Evolutionary conservation across 2,329 filamentous ascomycete genomes (phyloP).

Genomic region (Talaromyces rugulosus): DNA sequence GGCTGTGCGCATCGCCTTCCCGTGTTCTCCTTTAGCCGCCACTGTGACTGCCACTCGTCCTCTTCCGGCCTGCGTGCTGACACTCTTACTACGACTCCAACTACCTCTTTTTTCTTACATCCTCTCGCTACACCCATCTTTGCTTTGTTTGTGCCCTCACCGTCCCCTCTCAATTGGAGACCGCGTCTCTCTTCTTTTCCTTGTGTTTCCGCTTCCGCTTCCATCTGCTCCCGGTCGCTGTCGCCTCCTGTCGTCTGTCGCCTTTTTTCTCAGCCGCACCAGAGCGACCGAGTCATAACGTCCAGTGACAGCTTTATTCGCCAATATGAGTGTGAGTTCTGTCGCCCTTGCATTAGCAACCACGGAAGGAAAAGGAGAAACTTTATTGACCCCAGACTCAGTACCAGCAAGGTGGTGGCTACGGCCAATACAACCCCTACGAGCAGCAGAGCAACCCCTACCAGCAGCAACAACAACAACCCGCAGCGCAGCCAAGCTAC

Average conservation of each 20-base stretch:
- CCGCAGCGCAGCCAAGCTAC: conserved; percentile 15
- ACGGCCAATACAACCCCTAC: conserved; percentile 56
- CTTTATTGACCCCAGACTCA: not conserved
- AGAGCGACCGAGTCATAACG: not conserved
- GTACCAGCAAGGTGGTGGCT: conserved; percentile 38
- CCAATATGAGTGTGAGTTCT: conserved; percentile 12
- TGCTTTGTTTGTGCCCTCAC: not conserved
- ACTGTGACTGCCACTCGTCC: not conserved
- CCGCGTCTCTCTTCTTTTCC: not conserved
- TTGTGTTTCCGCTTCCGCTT: not conserved
- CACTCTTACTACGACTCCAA: not conserved
- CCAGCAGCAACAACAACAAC: conserved; percentile 19
- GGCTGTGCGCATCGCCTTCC: not conserved
- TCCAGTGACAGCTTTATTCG: not conserved
- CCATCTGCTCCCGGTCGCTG: conserved; percentile 7
- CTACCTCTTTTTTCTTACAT: not conserved
- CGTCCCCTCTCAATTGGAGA: not conserved
- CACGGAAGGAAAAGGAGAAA: no score
- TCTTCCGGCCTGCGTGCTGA: not conserved
- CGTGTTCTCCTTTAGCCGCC: no score
- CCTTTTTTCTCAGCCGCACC: not conserved
- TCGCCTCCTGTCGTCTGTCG: conserved; percentile 7
- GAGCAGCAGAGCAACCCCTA: conserved; percentile 29
- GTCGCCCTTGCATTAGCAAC: not conserved
- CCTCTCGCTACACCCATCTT: not conserved